Percentiles rank a stretch among this genome's conserved stretches.
Evolutionary conservation across 495 filamentous ascomycete genomes (phyloP).

Genomic region (Lepraria neglecta): DNA sequence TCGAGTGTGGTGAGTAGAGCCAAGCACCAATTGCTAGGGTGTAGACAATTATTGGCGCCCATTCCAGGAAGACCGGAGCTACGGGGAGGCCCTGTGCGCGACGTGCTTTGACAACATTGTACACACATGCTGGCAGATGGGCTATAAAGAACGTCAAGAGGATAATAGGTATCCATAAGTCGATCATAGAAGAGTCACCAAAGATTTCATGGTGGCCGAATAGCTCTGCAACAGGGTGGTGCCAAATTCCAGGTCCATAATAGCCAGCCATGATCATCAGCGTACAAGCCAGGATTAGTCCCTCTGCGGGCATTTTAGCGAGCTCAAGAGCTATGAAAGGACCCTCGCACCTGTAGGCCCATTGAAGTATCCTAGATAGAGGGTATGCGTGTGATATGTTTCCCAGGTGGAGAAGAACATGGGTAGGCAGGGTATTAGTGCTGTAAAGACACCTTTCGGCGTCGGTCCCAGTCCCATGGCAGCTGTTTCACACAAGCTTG

Average conservation of each 20-base stretch:
- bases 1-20: constrained; percentile 83
- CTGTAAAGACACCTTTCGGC: constrained; percentile 80
- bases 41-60: constrained; percentile 84
- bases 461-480: constrained; percentile 84
- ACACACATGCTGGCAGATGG: constrained; percentile 73
- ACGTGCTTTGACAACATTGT: constrained; percentile 75
- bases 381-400: constrained; percentile 95
- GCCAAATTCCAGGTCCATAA: constrained; percentile 87
- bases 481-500: constrained; percentile 78
- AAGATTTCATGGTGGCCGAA: constrained; percentile 56
- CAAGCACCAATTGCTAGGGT: constrained; percentile 66
- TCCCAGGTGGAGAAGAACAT: constrained; percentile 99
- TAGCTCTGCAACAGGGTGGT: constrained; percentile 58
- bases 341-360: constrained; percentile 62
- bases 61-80: constrained; percentile 83
- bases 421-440: constrained; percentile 80
- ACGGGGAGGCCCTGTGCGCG: constrained; percentile 66
- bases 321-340: background rate
- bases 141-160: constrained; percentile 63
- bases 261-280: constrained; percentile 82
- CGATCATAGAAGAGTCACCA: constrained; percentile 62
- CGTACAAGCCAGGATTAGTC: constrained; percentile 76
- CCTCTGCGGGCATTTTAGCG: constrained; percentile 48
- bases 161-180: constrained; percentile 82
- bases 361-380: constrained; percentile 96